phyloP scores from a whole-genome alignment of 768 basidiomycete genomes.

The Rhodocollybia butyracea region DNA sequence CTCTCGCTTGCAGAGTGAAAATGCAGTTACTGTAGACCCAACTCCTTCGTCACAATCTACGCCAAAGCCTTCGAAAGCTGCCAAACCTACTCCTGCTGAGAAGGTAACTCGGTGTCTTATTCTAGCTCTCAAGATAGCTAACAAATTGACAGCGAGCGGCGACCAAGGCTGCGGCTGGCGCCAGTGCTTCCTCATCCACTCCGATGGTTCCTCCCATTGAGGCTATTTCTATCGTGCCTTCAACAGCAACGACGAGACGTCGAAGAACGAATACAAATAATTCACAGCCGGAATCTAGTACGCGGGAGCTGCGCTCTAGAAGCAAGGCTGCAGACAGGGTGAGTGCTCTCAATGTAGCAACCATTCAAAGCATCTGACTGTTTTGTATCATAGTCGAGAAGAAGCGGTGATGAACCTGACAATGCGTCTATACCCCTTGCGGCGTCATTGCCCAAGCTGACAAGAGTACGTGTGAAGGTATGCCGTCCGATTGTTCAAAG shows the following conservation, averaged over 20 bases:
- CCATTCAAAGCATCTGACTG: neutral
- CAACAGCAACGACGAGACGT: constrained; percentile 35
- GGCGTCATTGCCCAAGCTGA: constrained; percentile 1
- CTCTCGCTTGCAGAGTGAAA: neutral
- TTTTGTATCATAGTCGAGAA: neutral
- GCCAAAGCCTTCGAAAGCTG: neutral
- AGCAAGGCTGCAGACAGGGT: constrained; percentile 24
- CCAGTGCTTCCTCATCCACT: neutral
- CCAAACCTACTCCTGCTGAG: neutral
- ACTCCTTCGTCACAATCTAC: neutral
- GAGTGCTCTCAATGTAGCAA: constrained; percentile 26
- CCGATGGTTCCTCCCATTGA: constrained; percentile 3
- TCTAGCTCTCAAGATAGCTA: neutral
- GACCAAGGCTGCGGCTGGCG: neutral
- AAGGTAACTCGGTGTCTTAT: neutral
- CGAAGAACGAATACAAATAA: constrained; percentile 24
- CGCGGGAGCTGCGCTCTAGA: constrained; percentile 44
- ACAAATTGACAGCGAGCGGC: neutral
- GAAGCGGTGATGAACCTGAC: neutral
- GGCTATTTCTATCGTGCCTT: constrained; percentile 29
- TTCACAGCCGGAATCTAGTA: constrained; percentile 28
- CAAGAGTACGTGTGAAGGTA: constrained; percentile 12
- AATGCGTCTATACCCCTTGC: neutral
- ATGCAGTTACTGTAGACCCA: neutral
- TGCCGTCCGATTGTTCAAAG: neutral